Evolutionary conservation across 78 protist species (phyloP).

Genomic region (Dictyostelium purpureum): DNA sequence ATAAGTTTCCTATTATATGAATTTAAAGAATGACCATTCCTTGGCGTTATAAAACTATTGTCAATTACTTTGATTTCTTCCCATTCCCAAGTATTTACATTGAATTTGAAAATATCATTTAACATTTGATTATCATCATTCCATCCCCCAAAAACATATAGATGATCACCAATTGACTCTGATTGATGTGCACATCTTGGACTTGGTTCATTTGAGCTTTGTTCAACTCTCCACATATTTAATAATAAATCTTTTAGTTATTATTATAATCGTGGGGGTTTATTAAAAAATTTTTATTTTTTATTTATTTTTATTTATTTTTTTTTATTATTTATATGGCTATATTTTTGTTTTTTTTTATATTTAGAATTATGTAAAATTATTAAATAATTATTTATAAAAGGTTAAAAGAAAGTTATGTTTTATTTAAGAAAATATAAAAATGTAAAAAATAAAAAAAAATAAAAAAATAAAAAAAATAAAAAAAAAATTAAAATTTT

Average conservation of each 20-base stretch:
- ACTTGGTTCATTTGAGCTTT: conserved; percentile 43
- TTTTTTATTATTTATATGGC: too few relatives aligned
- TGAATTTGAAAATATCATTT: conserved; percentile 43
- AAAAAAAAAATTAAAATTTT: not conserved
- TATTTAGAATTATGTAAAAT: not conserved
- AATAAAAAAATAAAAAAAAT: not conserved
- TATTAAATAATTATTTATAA: too few relatives aligned
- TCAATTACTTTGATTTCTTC: conserved; percentile 4
- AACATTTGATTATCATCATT: conserved; percentile 69
- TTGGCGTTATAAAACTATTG: conserved; percentile 7
- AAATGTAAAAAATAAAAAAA: not conserved
- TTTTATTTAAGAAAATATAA: not conserved
- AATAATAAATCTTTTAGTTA: not conserved
- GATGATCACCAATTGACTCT: conserved; percentile 24
- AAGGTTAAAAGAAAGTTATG: not conserved
- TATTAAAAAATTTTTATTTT: not conserved
- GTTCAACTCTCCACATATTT: conserved; percentile 69
- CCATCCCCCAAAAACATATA: conserved; percentile 79
- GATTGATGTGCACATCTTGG: conserved; percentile 73
- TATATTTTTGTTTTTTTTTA: not conserved
- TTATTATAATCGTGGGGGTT: too few relatives aligned
- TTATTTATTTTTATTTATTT: not conserved
- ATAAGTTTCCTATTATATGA: conserved; percentile 17
- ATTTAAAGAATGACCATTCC: conserved; percentile 69
- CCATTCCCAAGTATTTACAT: conserved; percentile 65